These are phyloP conservation scores for Betula pendula DNA, from an alignment of 306 rosid genomes.

Conservation along the genomic window DNA sequence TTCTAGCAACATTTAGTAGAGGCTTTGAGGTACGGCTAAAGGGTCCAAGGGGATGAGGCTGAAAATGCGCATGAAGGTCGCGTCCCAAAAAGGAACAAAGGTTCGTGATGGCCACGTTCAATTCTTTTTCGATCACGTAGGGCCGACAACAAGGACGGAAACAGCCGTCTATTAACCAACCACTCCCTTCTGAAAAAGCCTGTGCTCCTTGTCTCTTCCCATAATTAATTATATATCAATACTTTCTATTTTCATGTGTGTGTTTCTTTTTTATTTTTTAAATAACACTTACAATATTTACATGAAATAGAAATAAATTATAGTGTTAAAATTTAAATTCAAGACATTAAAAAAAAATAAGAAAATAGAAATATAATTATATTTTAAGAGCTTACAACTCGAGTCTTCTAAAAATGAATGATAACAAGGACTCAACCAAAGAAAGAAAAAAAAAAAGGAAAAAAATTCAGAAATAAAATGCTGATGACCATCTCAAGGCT, in stretches of 20 bases:
- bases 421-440: too few species aligned
- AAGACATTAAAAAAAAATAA: too few species aligned
- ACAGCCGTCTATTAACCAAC: conserved; percentile 67
- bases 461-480: too few species aligned
- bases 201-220: conserved; percentile 43
- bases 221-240: not conserved
- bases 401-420: too few species aligned
- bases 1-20: not conserved
- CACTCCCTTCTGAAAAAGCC: conserved; percentile 53
- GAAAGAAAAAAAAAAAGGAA: too few species aligned
- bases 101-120: conserved; percentile 46
- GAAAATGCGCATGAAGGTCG: conserved; percentile 28
- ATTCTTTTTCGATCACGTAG: conserved; percentile 32
- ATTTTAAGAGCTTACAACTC: too few species aligned
- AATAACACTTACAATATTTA: too few species aligned
- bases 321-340: too few species aligned
- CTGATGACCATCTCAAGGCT: too few species aligned
- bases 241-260: not conserved
- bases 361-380: too few species aligned
- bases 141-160: conserved; percentile 70
- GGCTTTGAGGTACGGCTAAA: not conserved
- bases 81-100: conserved; percentile 33
- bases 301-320: too few species aligned
- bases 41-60: not conserved
- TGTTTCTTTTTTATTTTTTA: too few species aligned